phyloP scores from a whole-genome alignment of 176 grass and related monocot species.

The Lolium multiflorum region DNA sequence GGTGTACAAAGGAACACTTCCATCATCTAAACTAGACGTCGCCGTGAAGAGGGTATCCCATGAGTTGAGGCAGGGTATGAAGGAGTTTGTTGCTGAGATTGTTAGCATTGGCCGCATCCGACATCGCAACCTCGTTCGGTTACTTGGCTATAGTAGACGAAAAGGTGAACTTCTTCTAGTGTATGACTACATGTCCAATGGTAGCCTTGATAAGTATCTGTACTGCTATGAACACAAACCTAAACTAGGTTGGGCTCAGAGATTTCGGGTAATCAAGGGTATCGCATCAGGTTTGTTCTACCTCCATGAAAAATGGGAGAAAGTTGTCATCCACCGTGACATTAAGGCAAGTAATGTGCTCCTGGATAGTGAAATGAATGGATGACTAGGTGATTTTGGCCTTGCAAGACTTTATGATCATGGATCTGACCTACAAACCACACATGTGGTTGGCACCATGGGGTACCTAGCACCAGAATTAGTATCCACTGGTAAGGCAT shows the following conservation, averaged over 20 bases:
- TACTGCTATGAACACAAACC: neutral
- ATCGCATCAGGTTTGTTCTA: constrained; percentile 41
- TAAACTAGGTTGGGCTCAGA: neutral
- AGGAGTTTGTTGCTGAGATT: constrained; percentile 4
- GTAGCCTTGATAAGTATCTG: neutral
- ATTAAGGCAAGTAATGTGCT: constrained; percentile 65
- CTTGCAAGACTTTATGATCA: constrained; percentile 44
- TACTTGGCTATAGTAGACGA: too few relatives aligned
- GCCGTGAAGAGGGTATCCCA: neutral
- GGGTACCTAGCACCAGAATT: neutral
- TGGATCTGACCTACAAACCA: constrained; percentile 27
- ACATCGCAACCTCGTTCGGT: neutral
- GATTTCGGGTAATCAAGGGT: constrained; percentile 9
- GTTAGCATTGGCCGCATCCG: neutral
- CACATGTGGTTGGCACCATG: constrained; percentile 24
- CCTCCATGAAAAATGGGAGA: constrained; percentile 38
- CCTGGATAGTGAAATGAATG: constrained; percentile 59
- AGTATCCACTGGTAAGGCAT: neutral
- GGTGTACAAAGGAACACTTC: neutral
- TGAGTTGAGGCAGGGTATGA: neutral
- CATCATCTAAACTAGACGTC: neutral
- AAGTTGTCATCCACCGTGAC: constrained; percentile 22
- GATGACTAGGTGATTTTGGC: constrained; percentile 36
- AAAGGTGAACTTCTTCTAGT: too few relatives aligned
- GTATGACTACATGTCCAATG: neutral